Evolutionary conservation across 2,329 filamentous ascomycete species (phyloP), one percentile per base, ranked within the genome.

Genomic region (Aspergillus ibericus): DNA sequence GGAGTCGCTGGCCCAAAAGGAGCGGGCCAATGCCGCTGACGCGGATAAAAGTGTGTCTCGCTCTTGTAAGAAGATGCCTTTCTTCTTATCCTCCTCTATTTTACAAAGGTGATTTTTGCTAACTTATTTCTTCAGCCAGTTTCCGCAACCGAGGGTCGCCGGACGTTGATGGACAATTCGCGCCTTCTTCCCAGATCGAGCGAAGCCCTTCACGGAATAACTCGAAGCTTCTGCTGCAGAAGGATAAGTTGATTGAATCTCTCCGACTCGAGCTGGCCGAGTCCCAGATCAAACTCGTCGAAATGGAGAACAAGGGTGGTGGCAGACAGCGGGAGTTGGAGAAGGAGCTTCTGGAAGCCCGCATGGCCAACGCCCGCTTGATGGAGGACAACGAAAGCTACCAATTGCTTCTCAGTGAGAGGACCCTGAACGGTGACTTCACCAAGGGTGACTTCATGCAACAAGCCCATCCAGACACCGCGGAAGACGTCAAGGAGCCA

Each of bases 371-470:
- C 72, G 95, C 95, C 58, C 87, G 93, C 47, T 81, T 99, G 63
- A 95, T 97, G 90, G 95, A 99, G 78, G 95, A 99, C 76, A 98
- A 98, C 70, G 95, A 99, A 77, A 96, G 92, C 77, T 99, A 96
- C 77, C 93, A 98, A 77, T 84, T 98, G 36, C 86, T 99, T 16
- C 86, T 99, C 22, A 92, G 92, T 71, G 93, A 98, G 76, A 93
- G 92, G 82, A 98, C 95, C 1, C 84, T 99, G 59, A 96, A 96
- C 72, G 95, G 95, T 29, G 93, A 98, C 72, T 93, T 97, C 72
- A 84, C 85, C 69, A 92, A 89, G 71, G 89, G 84, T 67, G 90
- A 93, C 70, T 92, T 96, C 74, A 86, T 91, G 79, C 89, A 82
- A 56, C 75, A 80, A 54, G 70, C 73, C 44, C 75, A 79, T 18